Evolutionary conservation across 2,329 filamentous ascomycete genomes (phyloP).

Genomic region (Venturia carpophila): DNA sequence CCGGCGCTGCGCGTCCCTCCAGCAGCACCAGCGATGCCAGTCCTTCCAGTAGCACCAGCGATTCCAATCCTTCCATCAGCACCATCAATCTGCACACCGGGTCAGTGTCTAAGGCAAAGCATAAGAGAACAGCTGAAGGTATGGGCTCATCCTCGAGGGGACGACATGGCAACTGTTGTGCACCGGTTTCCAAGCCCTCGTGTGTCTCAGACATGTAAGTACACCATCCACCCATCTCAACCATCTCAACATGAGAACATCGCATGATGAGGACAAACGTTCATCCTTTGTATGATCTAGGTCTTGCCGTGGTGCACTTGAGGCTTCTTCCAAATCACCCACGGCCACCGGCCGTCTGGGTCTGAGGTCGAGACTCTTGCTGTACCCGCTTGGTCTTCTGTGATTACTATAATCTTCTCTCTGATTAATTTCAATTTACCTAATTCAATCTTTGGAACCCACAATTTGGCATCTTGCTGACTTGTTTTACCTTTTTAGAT

Average conservation of each 20-base stretch:
- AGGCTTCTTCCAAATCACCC: background rate
- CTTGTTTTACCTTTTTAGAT: background rate
- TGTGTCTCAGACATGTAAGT: background rate
- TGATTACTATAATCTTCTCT: slow-evolving; percentile 1
- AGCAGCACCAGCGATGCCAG: no score
- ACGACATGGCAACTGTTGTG: no score
- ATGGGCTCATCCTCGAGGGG: no score
- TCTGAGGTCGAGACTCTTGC: background rate
- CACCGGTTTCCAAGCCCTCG: no score
- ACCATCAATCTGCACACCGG: no score
- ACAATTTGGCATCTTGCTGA: background rate
- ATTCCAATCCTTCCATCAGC: no score
- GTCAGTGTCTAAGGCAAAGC: no score
- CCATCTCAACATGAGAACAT: background rate
- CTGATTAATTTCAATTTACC: background rate
- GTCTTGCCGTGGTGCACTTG: background rate
- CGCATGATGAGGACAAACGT: background rate
- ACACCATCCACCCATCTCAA: background rate
- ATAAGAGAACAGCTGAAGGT: no score
- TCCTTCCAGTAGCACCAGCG: no score
- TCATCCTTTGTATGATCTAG: background rate
- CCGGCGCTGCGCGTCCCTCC: no score
- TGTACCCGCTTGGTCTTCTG: background rate
- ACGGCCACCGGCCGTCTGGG: background rate
- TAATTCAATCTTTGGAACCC: background rate